phyloP scores from a whole-genome alignment of 371 early-diverging fungal species.

The Apophysomyces sp. region DNA sequence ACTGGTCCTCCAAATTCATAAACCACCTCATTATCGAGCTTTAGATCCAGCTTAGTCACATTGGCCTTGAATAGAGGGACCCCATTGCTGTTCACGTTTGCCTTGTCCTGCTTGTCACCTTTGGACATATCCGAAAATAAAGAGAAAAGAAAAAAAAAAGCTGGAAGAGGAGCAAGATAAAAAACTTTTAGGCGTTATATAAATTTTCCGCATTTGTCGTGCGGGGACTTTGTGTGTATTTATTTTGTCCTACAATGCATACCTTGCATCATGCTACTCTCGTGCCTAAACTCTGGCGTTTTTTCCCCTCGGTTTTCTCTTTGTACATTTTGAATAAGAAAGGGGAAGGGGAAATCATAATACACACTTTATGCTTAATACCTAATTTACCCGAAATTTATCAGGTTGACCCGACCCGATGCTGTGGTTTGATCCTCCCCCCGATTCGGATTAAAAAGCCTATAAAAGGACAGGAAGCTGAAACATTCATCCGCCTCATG shows the following conservation, averaged over 20 bases:
- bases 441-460: too few relatives aligned
- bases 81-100: constrained; percentile 28
- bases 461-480: too few relatives aligned
- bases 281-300: background rate
- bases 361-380: too few relatives aligned
- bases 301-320: too few relatives aligned
- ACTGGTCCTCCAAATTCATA: constrained; percentile 75
- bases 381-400: too few relatives aligned
- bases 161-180: background rate
- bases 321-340: too few relatives aligned
- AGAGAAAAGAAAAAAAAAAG: background rate
- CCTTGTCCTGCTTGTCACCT: background rate
- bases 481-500: too few relatives aligned
- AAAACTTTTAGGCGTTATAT: too few relatives aligned
- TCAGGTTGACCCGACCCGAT: too few relatives aligned
- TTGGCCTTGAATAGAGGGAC: constrained; percentile 43
- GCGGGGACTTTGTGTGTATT: background rate
- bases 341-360: too few relatives aligned
- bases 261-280: background rate
- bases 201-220: background rate
- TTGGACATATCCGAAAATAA: background rate
- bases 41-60: constrained; percentile 45
- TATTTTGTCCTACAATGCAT: background rate
- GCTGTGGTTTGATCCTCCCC: too few relatives aligned
- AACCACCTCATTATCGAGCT: constrained; percentile 61